phyloP scores from a whole-genome alignment of 208 protist species.

The Herpetomonas samuelpessoai region DNA sequence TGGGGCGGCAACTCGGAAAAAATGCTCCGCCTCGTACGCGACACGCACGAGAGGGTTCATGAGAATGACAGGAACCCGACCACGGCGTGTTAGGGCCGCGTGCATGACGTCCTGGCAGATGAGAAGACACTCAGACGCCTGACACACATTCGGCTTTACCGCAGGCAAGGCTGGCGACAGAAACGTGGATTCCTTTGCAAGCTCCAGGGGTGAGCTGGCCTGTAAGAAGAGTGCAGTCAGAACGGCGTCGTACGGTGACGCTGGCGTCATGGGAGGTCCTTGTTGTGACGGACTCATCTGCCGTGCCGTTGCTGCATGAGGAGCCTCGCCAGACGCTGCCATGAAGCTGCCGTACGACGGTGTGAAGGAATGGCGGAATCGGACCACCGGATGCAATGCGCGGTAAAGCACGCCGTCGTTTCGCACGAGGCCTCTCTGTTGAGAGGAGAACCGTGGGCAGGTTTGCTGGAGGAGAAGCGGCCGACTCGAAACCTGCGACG shows the following conservation, averaged over 20 bases:
- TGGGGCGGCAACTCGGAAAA: conserved; percentile 19
- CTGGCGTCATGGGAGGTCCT: no score
- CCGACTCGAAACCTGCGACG: no score
- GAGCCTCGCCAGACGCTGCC: neutral
- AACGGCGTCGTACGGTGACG: no score
- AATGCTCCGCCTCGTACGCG: conserved; percentile 50
- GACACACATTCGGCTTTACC: conserved; percentile 42
- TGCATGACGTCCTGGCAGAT: conserved; percentile 67
- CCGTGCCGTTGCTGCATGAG: no score
- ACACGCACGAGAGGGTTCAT: conserved; percentile 72
- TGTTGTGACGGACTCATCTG: no score
- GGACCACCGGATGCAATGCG: conserved; percentile 27
- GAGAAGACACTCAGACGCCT: conserved; percentile 68
- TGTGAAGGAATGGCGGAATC: conserved; percentile 51
- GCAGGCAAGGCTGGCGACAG: conserved; percentile 2
- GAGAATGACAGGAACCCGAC: conserved; percentile 46
- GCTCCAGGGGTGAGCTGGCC: no score
- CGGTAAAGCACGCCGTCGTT: conserved; percentile 26
- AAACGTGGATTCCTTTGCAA: no score
- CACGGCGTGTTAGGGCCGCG: conserved; percentile 33
- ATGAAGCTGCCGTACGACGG: conserved; percentile 48
- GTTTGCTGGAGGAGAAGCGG: no score
- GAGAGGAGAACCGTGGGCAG: no score
- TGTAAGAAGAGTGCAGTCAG: no score
- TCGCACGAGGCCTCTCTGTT: neutral